Base-by-base conservation (phyloP, 2,329 filamentous ascomycete species). In the Curvularia lunata region DNA sequence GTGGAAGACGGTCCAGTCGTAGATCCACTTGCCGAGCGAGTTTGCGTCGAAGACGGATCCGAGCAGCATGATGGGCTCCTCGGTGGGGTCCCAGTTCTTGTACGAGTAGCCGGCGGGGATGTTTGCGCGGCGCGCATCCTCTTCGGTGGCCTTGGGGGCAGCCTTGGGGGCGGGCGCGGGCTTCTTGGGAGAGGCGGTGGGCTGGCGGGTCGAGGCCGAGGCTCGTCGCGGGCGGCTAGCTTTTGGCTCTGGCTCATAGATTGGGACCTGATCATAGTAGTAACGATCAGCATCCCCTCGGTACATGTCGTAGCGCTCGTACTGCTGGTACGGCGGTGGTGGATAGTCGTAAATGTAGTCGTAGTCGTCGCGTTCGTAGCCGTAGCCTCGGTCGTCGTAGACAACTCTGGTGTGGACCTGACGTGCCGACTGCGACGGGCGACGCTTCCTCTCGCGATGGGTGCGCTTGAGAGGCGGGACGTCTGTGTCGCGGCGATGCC, bases 21-120 rank as follows among this genome's bases (percentile, higher is more conserved):
- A 99, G 73, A 99, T 96, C 95, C 95, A 99, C 80, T 97, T 97
- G 72, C 95, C 95, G 28, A 99, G 85, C 25, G 92, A 97, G 84
- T 98, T 97, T 73, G 94, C 91, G 75, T 98, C 95, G 73, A 98
- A 98, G 55, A 98, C 95, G 74, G 91, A 96, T 49, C 95, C 95
- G 21, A 98, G 85, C 25, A 99, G 86, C 74, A 97, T 88, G 75
- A 99, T 97, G 50, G 95, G 95, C 67, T 92, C 88, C 81, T 98
- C 94, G 27, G 87, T 88, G 0, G 94, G 94, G 75, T 99, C 95
- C 95, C 95, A 98, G 82, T 98, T 96, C 84, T 98, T 98, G 75
- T 94, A 87, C 25, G 92, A 96, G 81, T 96, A 99, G 62, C 95
- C 94, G 1, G 87, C 78, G 1, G 95, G 93, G 56, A 99, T 97